Conservation (phyloP, 164 flowering plant genomes). For the Malania oleifera region DNA sequence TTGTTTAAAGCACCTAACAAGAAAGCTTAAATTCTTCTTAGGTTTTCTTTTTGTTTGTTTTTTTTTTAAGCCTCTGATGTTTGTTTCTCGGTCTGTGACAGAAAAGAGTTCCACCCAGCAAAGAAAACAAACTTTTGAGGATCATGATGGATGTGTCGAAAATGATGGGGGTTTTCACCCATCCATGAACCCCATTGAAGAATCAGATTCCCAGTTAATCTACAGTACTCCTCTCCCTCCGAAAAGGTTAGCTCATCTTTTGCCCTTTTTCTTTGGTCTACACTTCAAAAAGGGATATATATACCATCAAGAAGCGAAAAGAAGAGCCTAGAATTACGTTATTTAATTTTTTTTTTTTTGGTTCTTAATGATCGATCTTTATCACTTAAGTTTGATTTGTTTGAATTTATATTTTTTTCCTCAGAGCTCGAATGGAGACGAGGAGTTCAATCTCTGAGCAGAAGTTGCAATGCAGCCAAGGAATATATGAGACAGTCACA, state of each 20-base stretch:
- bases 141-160: conserved; percentile 32
- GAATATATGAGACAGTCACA: conserved; percentile 37
- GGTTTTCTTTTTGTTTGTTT: neutral
- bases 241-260: conserved; percentile 36
- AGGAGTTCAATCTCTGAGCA: conserved; percentile 30
- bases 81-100: conserved; percentile 10
- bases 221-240: conserved; percentile 23
- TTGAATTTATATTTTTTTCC: neutral
- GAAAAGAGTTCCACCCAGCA: conserved; percentile 28
- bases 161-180: conserved; percentile 22
- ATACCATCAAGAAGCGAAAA: conserved; percentile 7
- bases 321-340: conserved; percentile 6
- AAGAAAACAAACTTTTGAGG: conserved; percentile 30
- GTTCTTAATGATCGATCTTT: neutral
- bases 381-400: neutral
- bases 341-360: conserved; percentile 7
- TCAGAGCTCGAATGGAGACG: conserved; percentile 44
- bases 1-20: too few relatives aligned
- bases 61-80: neutral
- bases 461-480: conserved; percentile 36
- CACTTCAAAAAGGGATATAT: conserved; percentile 2
- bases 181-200: conserved; percentile 23
- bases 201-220: conserved; percentile 29
- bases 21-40: too few relatives aligned
- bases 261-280: too few relatives aligned